These are phyloP conservation scores for Zygnema circumcarinatum DNA, from an alignment of 139 green algal genomes.

Conservation along the genomic window DNA sequence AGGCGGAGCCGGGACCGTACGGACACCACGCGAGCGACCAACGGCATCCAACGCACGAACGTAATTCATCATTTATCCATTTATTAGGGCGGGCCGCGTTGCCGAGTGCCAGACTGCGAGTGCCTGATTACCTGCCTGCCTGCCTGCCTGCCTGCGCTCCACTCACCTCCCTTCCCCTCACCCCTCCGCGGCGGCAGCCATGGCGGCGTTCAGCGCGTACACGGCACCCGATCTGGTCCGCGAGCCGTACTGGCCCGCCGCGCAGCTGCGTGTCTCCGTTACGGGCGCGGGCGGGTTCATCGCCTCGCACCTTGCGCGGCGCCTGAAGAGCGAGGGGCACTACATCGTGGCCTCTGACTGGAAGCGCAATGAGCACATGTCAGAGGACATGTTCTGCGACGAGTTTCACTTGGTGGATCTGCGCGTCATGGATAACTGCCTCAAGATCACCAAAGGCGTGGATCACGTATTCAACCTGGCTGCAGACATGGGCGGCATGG, in stretches of 20 bases:
- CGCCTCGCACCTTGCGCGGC: slow-evolving; percentile 87
- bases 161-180: too few species aligned
- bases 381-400: slow-evolving; percentile 97
- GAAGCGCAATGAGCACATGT: slow-evolving; percentile 99
- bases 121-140: too few species aligned
- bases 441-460: slow-evolving; percentile 70
- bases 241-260: slow-evolving; percentile 69
- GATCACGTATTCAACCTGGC: slow-evolving; percentile 99
- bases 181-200: too few species aligned
- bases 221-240: slow-evolving; percentile 35
- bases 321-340: slow-evolving; percentile 95
- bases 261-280: slow-evolving; percentile 93
- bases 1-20: too few species aligned
- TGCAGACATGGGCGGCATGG: slow-evolving; percentile 99
- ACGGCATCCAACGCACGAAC: too few species aligned
- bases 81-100: too few species aligned
- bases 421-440: slow-evolving; percentile 84
- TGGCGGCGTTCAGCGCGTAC: too few species aligned
- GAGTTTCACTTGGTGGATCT: slow-evolving; percentile 99
- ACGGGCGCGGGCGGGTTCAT: slow-evolving; percentile 97
- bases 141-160: too few species aligned
- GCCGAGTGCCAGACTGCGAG: too few species aligned
- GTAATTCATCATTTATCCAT: too few species aligned
- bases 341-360: slow-evolving; percentile 96
- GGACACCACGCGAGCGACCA: too few species aligned